These are phyloP conservation scores for Excoecaria cochinchinensis DNA, from an alignment of 345 rosid genomes.

Conservation along the genomic window DNA sequence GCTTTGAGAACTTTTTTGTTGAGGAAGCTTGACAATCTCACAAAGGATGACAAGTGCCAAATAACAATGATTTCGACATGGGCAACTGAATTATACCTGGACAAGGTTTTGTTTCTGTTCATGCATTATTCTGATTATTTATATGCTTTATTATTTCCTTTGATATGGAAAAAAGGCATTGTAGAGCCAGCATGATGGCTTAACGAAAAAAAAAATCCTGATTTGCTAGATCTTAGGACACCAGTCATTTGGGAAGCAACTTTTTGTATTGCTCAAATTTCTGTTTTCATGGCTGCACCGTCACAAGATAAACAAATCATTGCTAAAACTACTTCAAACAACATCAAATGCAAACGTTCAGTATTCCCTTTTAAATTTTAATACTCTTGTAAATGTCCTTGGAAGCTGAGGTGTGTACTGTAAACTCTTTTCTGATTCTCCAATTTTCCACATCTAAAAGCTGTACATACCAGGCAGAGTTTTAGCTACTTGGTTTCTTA, in stretches of 20 bases:
- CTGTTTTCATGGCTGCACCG: background rate
- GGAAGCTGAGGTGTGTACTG: background rate
- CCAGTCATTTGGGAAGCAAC: background rate
- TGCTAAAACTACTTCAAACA: background rate
- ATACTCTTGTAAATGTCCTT: background rate
- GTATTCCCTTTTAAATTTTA: background rate
- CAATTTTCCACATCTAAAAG: background rate
- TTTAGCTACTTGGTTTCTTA: background rate
- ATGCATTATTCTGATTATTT: constrained; percentile 1
- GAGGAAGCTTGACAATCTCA: constrained; percentile 91
- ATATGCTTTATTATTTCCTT: constrained; percentile 8
- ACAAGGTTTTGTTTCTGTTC: constrained; percentile 68
- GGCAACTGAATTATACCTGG: constrained; percentile 96
- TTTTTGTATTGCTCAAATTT: background rate
- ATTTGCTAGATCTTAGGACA: background rate
- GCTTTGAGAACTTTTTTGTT: constrained; percentile 92
- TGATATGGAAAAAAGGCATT: constrained; percentile 13
- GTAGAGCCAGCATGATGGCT: constrained; percentile 1
- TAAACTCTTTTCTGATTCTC: background rate
- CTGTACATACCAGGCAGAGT: background rate
- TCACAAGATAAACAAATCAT: background rate
- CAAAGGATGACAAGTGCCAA: constrained; percentile 94
- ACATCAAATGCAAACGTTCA: background rate
- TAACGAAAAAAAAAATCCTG: constrained; percentile 3
- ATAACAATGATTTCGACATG: constrained; percentile 98